Evolutionary conservation across 768 basidiomycete genomes (phyloP).

Genomic region (Kwoniella sp.): DNA sequence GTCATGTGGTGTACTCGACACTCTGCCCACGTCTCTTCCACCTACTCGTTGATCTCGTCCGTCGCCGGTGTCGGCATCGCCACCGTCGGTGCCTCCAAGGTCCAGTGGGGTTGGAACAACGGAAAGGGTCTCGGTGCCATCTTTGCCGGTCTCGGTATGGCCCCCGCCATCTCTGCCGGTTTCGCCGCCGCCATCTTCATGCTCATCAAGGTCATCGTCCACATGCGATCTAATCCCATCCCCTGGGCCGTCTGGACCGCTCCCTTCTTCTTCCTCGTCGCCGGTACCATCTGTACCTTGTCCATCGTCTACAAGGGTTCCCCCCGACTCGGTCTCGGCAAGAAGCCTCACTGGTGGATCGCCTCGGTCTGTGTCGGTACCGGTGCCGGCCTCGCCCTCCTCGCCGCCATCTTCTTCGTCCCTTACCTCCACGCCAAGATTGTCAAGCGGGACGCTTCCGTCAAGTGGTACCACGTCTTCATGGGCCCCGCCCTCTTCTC

Average conservation of each 20-base stretch:
- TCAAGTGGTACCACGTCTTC: slow-evolving; percentile 53
- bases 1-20: slow-evolving; percentile 50
- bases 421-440: slow-evolving; percentile 52
- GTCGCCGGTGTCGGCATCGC: slow-evolving; percentile 53
- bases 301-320: slow-evolving; percentile 52
- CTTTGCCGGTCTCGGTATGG: slow-evolving; percentile 50
- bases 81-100: slow-evolving; percentile 48
- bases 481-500: slow-evolving; percentile 51
- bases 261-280: slow-evolving; percentile 46
- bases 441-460: slow-evolving; percentile 51
- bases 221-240: slow-evolving; percentile 45
- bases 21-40: slow-evolving; percentile 53
- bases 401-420: slow-evolving; percentile 52
- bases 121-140: slow-evolving; percentile 52
- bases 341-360: slow-evolving; percentile 38
- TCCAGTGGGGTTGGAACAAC: slow-evolving; percentile 54
- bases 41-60: slow-evolving; percentile 53
- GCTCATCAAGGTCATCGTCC: slow-evolving; percentile 48
- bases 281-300: slow-evolving; percentile 50
- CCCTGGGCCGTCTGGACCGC: slow-evolving; percentile 44
- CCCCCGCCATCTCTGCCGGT: slow-evolving; percentile 47
- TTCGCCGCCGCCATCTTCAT: slow-evolving; percentile 50
- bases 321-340: slow-evolving; percentile 49
- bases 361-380: slow-evolving; percentile 50
- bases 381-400: slow-evolving; percentile 42